These are phyloP conservation scores for Eragrostis nindensis DNA, from an alignment of 176 grass and related monocot species.

Conservation along the genomic window DNA sequence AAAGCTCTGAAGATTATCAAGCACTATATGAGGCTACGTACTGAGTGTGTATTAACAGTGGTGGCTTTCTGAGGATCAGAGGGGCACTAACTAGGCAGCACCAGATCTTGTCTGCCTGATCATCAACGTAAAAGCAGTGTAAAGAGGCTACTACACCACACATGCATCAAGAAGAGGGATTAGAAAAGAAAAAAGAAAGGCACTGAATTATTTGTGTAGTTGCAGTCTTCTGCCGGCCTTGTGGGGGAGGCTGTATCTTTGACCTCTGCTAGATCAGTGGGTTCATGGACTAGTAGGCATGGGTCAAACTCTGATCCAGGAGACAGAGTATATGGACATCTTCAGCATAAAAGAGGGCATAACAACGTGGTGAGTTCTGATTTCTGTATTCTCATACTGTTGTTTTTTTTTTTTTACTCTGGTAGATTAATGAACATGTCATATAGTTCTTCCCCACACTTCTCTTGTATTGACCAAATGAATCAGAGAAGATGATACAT, in stretches of 20 bases:
- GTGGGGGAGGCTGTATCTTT: conserved; percentile 50
- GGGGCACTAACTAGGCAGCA: conserved; percentile 46
- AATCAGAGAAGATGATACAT: background rate
- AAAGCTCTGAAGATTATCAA: conserved; percentile 12
- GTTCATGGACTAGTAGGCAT: conserved; percentile 32
- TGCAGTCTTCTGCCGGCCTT: conserved; percentile 30
- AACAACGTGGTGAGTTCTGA: background rate
- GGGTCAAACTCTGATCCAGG: conserved; percentile 37
- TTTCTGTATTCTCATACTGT: background rate
- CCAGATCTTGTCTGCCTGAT: conserved; percentile 57
- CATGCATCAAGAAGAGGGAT: conserved; percentile 33
- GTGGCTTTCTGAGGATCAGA: conserved; percentile 44
- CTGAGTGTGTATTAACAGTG: conserved; percentile 34
- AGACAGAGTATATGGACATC: conserved; percentile 15
- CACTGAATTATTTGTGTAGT: conserved; percentile 50
- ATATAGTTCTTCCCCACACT: background rate
- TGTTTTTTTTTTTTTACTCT: too few species aligned
- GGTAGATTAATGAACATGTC: too few species aligned
- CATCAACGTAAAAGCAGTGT: conserved; percentile 27
- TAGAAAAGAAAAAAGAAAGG: conserved; percentile 23
- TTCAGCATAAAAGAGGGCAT: background rate
- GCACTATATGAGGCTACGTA: conserved; percentile 14
- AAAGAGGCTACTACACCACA: conserved; percentile 37
- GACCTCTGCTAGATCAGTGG: conserved; percentile 25
- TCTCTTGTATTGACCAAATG: background rate